Base-by-base conservation (phyloP, 2,329 filamentous ascomycete species). In the Venturia oleaginea region DNA sequence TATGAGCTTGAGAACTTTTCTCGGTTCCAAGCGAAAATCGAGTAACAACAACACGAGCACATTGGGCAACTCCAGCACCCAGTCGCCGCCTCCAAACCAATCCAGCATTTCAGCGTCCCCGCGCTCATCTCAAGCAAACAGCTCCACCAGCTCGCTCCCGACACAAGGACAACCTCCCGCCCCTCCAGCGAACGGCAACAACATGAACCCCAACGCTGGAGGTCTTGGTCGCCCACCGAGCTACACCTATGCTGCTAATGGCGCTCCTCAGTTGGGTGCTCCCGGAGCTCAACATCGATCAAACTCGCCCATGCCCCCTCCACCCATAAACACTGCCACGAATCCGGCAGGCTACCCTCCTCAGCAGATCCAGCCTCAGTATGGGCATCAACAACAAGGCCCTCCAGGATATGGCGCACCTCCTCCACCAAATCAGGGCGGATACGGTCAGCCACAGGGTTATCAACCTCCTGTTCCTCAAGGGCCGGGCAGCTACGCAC, bases 141-240 rank as follows among this genome's bases (percentile, higher is more conserved):
- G 32, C 54, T 65, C 65, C 54, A 65, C 65, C 55, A 62, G 64
- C 51, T 66, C 65, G 22, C 63, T 65, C 19, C 65, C 65, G 24
- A 40, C 15, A 37, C 34, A 32, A 57, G 51, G 46, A 32, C 30
- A 46, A 38, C 30, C 27, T 13, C 62, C 62, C 43, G 30, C 30
- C 15, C 62, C 62, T 32, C 3, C 62, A 38, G 51, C 30, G 6
- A 40, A 4, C 32, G 6, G 3, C 4, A 40, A 34, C 42, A 48
- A 24, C 69, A 85, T 85, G 80, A 86, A 84, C 72, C 76, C 72
- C 62, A 77, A 77, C 68, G 80, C 82, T 67, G 27, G 27, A 57
- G 51, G 51, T 57, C 77, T 84, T 69, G 84, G 84, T 69, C 81
- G 84, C 66, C 85, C 85, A 69, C 85, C 85, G 54, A 86, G 83